Evolutionary conservation across 2,329 filamentous ascomycete species (phyloP).

Genomic region (Westerdykella sp.): DNA sequence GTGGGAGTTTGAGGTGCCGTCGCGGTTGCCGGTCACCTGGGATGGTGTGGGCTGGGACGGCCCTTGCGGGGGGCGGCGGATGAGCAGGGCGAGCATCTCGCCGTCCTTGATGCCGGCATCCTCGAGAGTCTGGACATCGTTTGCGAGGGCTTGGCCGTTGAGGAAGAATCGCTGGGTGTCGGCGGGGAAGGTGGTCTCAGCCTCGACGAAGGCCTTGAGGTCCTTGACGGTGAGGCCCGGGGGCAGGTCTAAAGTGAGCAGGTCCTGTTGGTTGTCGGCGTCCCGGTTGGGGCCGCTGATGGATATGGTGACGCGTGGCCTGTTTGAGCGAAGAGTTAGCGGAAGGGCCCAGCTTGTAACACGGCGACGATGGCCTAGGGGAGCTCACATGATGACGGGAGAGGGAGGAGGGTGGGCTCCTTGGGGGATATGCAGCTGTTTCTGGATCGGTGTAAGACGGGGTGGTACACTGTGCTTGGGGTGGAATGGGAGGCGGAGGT

Average conservation of each 20-base stretch:
- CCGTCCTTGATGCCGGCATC: constrained; percentile 76
- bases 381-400: constrained; percentile 29
- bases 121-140: constrained; percentile 74
- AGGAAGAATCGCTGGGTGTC: constrained; percentile 79
- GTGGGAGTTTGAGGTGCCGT: too few species aligned
- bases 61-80: constrained; percentile 40
- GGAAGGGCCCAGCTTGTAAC: constrained; percentile 23
- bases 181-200: constrained; percentile 69
- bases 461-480: constrained; percentile 27
- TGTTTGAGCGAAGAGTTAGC: constrained; percentile 39
- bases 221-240: constrained; percentile 76
- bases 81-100: constrained; percentile 86
- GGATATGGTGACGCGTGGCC: constrained; percentile 77
- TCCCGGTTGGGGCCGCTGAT: constrained; percentile 67
- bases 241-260: constrained; percentile 76
- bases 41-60: constrained; percentile 4
- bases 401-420: constrained; percentile 17
- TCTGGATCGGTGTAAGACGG: constrained; percentile 29
- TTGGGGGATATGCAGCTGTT: constrained; percentile 31
- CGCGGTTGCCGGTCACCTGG: neutral
- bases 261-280: constrained; percentile 56
- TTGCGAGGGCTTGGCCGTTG: constrained; percentile 74
- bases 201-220: constrained; percentile 81
- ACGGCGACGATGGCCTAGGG: constrained; percentile 27
- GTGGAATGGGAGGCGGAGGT: constrained; percentile 4